phyloP scores from a whole-genome alignment of 345 rosid genomes.

The Eucalyptus tenuipes region DNA sequence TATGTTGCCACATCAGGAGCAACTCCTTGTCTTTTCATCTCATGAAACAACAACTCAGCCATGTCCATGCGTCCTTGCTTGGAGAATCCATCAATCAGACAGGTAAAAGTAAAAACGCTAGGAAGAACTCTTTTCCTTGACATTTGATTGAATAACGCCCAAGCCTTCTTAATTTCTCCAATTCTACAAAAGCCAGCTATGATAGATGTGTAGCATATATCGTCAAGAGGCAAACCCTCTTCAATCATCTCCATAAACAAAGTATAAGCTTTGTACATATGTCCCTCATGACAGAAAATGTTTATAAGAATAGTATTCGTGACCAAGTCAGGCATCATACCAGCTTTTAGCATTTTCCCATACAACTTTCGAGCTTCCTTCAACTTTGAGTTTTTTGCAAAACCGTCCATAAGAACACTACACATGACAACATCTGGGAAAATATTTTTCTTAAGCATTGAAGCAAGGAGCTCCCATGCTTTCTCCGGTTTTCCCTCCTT shows the following conservation, averaged over 20 bases:
- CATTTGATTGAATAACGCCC: conserved; percentile 18
- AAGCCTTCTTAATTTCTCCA: conserved; percentile 31
- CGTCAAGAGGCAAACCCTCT: conserved; percentile 27
- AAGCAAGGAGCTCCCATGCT: conserved; percentile 32
- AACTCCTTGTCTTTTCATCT: conserved; percentile 22
- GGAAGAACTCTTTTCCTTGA: conserved; percentile 7
- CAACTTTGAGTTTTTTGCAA: conserved; percentile 19
- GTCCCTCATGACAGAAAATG: conserved; percentile 4
- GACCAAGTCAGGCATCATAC: conserved; percentile 14
- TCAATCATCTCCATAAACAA: conserved; percentile 24
- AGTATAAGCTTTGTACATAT: conserved; percentile 17
- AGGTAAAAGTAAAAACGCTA: conserved; percentile 33
- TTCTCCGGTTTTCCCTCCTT: conserved; percentile 10
- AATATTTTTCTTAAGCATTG: conserved; percentile 37
- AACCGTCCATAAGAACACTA: conserved; percentile 27
- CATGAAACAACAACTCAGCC: conserved; percentile 16
- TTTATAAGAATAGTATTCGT: conserved; percentile 33
- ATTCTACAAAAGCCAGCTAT: conserved; percentile 29
- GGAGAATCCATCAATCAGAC: conserved; percentile 36
- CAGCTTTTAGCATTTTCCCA: conserved; percentile 25
- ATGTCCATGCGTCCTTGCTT: conserved; percentile 27
- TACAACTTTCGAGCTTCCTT: conserved; percentile 19
- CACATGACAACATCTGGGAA: conserved; percentile 17
- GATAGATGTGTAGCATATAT: conserved; percentile 21
- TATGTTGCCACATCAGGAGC: conserved; percentile 29